phyloP scores from a whole-genome alignment of 1,284 basidiomycete genomes.

The Phlebopus sp. region DNA sequence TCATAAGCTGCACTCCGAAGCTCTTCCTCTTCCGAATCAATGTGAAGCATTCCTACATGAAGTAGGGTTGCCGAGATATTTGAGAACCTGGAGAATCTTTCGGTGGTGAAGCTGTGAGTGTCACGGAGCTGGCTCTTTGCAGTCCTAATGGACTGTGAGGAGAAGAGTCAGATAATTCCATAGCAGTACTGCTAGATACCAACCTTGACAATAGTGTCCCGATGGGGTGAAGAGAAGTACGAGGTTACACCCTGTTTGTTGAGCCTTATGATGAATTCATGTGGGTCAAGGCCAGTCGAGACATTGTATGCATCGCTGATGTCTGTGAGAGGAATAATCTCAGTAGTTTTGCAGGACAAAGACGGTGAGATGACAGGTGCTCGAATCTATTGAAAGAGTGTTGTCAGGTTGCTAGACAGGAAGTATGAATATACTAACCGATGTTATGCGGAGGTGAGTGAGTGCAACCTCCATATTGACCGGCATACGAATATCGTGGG shows the following conservation, averaged over 20 bases:
- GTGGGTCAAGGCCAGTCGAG: constrained; percentile 66
- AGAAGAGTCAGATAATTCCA: constrained; percentile 1
- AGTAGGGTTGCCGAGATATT: constrained; percentile 82
- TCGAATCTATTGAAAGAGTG: constrained; percentile 47
- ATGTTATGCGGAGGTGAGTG: constrained; percentile 67
- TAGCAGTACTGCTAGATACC: constrained; percentile 1
- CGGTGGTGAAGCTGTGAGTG: constrained; percentile 52
- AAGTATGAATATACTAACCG: constrained; percentile 40
- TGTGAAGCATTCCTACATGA: constrained; percentile 77
- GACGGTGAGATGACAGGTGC: constrained; percentile 60
- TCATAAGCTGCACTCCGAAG: constrained; percentile 78
- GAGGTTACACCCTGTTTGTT: constrained; percentile 66
- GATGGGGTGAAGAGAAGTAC: constrained; percentile 64
- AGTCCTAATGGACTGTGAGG: constrained; percentile 56
- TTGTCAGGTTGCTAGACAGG: constrained; percentile 4
- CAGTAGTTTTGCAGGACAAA: constrained; percentile 70
- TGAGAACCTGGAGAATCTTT: constrained; percentile 72
- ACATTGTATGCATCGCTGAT: constrained; percentile 85
- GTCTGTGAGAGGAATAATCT: constrained; percentile 75
- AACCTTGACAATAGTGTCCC: constrained; percentile 78
- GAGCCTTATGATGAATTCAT: constrained; percentile 79
- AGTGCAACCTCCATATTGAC: constrained; percentile 60
- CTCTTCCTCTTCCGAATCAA: constrained; percentile 70
- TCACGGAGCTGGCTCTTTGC: constrained; percentile 69
- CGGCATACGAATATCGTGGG: constrained; percentile 58